Evolutionary conservation across 495 filamentous ascomycete genomes (phyloP), one percentile per base, ranked within the genome.

Genomic region (Trichoderma reesei): DNA sequence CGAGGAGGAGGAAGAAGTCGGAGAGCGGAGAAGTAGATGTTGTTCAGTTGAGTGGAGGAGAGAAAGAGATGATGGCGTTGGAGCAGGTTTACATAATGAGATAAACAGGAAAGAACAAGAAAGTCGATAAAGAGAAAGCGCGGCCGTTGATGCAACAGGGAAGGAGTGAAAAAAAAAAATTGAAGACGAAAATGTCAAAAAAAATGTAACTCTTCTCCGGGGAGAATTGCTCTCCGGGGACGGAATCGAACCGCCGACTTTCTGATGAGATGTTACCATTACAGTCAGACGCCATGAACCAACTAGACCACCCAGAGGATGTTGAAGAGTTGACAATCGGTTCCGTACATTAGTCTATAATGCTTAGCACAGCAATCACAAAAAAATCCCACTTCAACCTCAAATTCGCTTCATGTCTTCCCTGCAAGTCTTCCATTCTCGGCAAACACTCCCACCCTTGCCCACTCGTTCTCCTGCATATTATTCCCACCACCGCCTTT

Each of bases 151-250:
- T 10, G 41, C 41, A 42, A 18, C 2, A 18, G 18, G 42, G n/a
- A 16, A n/a, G 42, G n/a, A 46, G 14, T 6, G 42, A 5, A 16
- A 56, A 1, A 31, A 56, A 3, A 13, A 3, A 56, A 3, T 18
- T 3, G 3, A 56, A 56, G 11, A 33, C 3, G 7, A 56, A 33
- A 31, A 31, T 3, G 26, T 1, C 26, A 34, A 56, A 56, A 56
- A 56, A 56, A 56, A 56, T 56, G 51, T 56, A 56, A 56, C 51
- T 56, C 51, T 56, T 56, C 51, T 56, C 51, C 51, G 48, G 48
- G 38, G 9, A 56, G 51, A 34, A 2, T 18, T 6, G 7, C n/a
- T 56, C 51, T 56, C 51, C 51, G 51, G 51, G 51, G 51, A 56
- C 51, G 51, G 51, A 56, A 16, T 56, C 51, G 51, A 56, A 56